Conservation (phyloP, 768 basidiomycete species). For the Paxillus ammoniavirescens region DNA sequence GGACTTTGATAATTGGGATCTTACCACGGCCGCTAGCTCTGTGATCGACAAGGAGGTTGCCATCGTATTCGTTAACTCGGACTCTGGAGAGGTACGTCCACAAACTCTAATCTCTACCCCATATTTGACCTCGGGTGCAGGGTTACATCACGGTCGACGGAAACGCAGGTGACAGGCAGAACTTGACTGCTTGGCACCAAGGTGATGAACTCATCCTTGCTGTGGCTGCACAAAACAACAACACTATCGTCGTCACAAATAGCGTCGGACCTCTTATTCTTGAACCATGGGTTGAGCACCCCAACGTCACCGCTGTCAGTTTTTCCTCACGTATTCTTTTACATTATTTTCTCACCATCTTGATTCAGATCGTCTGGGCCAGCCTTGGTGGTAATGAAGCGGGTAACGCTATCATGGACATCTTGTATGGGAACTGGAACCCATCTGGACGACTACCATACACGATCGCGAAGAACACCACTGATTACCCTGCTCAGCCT, state of each 20-base stretch:
- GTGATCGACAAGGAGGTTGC: slow-evolving; percentile 57
- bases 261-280: slow-evolving; percentile 69
- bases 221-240: slow-evolving; percentile 67
- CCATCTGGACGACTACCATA: slow-evolving; percentile 73
- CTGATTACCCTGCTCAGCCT: slow-evolving; percentile 51
- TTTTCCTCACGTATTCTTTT: slow-evolving; percentile 29
- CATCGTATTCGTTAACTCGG: slow-evolving; percentile 78
- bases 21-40: slow-evolving; percentile 44
- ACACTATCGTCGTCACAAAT: slow-evolving; percentile 80
- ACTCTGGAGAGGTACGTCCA: slow-evolving; percentile 68
- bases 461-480: slow-evolving; percentile 60
- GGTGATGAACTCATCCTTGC: slow-evolving; percentile 42
- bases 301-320: slow-evolving; percentile 69
- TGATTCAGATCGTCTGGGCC: slow-evolving; percentile 43
- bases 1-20: slow-evolving; percentile 70
- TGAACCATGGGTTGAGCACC: slow-evolving; percentile 73
- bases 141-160: slow-evolving; percentile 58
- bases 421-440: slow-evolving; percentile 75
- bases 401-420: slow-evolving; percentile 73
- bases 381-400: slow-evolving; percentile 72
- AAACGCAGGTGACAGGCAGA: slow-evolving; percentile 40
- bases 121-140: slow-evolving; percentile 19
- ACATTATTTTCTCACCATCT: slow-evolving; percentile 8
- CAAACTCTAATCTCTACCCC: too few relatives aligned
- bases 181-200: slow-evolving; percentile 39